phyloP scores from a whole-genome alignment of 768 basidiomycete genomes.

The Grammothele lineata region DNA sequence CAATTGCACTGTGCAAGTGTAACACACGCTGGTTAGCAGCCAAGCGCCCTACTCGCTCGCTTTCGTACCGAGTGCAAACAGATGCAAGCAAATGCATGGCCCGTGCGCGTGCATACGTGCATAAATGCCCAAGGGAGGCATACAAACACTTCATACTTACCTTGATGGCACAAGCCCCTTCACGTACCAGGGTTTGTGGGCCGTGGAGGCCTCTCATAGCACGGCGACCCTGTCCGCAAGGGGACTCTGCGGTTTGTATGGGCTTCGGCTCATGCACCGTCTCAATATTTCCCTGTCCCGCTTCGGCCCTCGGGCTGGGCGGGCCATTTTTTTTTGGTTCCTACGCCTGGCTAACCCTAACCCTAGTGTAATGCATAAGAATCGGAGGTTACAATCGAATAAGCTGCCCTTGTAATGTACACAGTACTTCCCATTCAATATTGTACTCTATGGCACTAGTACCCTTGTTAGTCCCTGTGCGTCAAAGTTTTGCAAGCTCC shows the following conservation, averaged over 20 bases:
- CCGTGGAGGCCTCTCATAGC: slow-evolving; percentile 38
- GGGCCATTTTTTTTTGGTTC: slow-evolving; percentile 14
- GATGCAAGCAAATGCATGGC: slow-evolving; percentile 5
- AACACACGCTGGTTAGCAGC: too few relatives aligned
- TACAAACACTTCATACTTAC: slow-evolving; percentile 24
- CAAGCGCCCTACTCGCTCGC: too few relatives aligned
- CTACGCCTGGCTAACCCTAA: slow-evolving; percentile 16
- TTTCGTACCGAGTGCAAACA: too few relatives aligned
- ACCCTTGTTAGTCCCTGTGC: too few relatives aligned
- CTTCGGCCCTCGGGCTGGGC: slow-evolving; percentile 21
- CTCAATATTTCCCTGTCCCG: slow-evolving; percentile 21
- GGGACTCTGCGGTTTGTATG: slow-evolving; percentile 39
- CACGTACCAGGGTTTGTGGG: slow-evolving; percentile 31
- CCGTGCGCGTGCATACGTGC: slow-evolving; percentile 6
- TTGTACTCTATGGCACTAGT: too few relatives aligned
- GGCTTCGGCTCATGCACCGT: slow-evolving; percentile 34
- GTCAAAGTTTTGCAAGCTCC: too few relatives aligned
- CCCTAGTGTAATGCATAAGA: slow-evolving; percentile 10
- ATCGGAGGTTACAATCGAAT: too few relatives aligned
- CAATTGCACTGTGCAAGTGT: too few relatives aligned
- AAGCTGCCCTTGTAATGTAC: too few relatives aligned
- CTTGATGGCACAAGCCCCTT: slow-evolving; percentile 30
- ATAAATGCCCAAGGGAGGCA: slow-evolving; percentile 5
- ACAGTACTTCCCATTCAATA: too few relatives aligned
- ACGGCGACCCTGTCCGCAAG: slow-evolving; percentile 53